A percentile compares a stretch with the other conserved stretches of the same genome.
phyloP scores from a whole-genome alignment of 2,329 filamentous ascomycete genomes.

The Fusarium praegraminearum region DNA sequence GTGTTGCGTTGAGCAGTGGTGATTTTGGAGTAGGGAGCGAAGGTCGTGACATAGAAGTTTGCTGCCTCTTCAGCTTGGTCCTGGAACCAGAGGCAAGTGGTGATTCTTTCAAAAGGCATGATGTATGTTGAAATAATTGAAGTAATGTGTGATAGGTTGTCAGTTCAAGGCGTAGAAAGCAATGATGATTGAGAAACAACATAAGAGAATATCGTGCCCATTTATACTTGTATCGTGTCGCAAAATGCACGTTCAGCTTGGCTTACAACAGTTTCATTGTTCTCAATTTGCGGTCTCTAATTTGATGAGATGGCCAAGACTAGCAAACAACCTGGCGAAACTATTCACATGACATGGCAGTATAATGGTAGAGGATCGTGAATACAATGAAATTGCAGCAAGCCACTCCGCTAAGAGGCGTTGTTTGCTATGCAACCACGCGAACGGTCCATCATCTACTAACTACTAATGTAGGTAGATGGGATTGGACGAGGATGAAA shows the following conservation, averaged over 20 bases:
- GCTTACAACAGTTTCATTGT: constrained; percentile 19
- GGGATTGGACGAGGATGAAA: background rate
- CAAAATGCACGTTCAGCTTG: background rate
- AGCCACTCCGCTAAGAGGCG: constrained; percentile 31
- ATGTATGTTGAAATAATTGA: background rate
- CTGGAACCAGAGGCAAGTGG: constrained; percentile 58
- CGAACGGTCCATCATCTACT: constrained; percentile 8
- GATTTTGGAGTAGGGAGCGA: constrained; percentile 55
- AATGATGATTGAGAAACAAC: background rate
- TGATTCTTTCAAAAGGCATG: constrained; percentile 45
- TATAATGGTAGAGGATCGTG: constrained; percentile 20
- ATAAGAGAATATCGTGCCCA: background rate
- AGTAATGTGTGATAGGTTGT: background rate
- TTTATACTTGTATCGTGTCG: background rate
- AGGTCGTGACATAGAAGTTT: constrained; percentile 57
- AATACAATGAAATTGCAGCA: constrained; percentile 14
- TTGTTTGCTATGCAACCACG: background rate
- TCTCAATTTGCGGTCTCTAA: constrained; percentile 5
- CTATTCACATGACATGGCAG: constrained; percentile 12
- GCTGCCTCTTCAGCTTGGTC: constrained; percentile 57
- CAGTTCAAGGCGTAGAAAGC: background rate
- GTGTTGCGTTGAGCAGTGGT: constrained; percentile 50
- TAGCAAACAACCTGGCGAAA: background rate
- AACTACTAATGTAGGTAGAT: too few species aligned
- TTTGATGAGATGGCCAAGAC: background rate